Evolutionary conservation across 129 eudicot genomes (phyloP).

Genomic region (Solidago caesia): DNA sequence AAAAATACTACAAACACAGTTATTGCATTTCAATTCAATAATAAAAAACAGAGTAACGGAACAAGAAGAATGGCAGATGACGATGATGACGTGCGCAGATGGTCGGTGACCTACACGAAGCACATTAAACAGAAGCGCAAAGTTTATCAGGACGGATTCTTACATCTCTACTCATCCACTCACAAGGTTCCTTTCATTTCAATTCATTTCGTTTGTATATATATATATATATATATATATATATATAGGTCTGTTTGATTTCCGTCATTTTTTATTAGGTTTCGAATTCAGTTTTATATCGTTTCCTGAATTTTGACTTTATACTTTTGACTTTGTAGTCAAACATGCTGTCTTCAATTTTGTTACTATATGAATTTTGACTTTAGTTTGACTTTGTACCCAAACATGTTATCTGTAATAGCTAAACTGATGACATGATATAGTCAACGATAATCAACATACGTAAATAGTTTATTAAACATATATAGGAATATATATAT

Average conservation of each 20-base stretch:
- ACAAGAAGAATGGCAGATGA: constrained; percentile 37
- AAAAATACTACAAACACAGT: too few species aligned
- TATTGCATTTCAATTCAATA: neutral
- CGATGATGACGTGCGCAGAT: constrained; percentile 44
- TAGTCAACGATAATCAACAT: too few species aligned
- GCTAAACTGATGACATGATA: neutral
- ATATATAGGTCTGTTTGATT: neutral
- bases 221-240: too few species aligned
- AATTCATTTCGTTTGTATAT: neutral
- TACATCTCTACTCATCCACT: constrained; percentile 44
- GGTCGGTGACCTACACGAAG: constrained; percentile 86
- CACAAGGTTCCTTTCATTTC: constrained; percentile 47
- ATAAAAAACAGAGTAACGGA: neutral
- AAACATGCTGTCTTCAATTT: neutral
- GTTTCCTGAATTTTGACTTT: constrained; percentile 7
- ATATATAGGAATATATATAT: too few species aligned
- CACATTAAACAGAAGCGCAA: constrained; percentile 81
- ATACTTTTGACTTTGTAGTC: constrained; percentile 1
- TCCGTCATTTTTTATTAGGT: neutral
- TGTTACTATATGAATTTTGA: neutral
- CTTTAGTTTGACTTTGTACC: neutral
- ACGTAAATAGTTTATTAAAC: too few species aligned
- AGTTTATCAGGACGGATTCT: constrained; percentile 77
- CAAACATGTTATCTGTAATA: neutral
- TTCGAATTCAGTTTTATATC: neutral